A percentile compares a stretch with the other conserved stretches of the same genome.
phyloP scores from a whole-genome alignment of 345 rosid genomes.

The Triadica sebifera region DNA sequence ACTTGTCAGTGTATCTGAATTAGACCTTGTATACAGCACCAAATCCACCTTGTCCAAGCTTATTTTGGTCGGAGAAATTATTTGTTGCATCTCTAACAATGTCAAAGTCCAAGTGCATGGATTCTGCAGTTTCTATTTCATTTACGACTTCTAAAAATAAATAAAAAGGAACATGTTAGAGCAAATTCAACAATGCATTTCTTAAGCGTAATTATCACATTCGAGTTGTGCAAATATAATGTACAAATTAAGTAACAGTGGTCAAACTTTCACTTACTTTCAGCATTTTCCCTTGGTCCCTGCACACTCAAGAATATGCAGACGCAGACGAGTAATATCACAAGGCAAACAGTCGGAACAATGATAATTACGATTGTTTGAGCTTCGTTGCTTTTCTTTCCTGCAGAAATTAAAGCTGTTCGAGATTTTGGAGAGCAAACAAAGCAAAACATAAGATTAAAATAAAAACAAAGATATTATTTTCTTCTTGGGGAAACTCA shows the following conservation, averaged over 20 bases:
- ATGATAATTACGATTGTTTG: slow-evolving; percentile 8
- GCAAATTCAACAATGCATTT: neutral
- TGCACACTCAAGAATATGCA: slow-evolving; percentile 12
- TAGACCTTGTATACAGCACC: slow-evolving; percentile 34
- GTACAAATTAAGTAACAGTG: too few relatives aligned
- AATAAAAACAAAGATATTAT: too few relatives aligned
- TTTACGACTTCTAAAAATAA: neutral
- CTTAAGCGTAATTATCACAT: neutral
- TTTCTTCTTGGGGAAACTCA: too few relatives aligned
- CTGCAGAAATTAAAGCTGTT: neutral
- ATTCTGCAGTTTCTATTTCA: slow-evolving; percentile 14
- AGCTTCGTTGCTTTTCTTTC: neutral
- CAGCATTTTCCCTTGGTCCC: neutral
- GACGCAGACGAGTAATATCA: slow-evolving; percentile 15
- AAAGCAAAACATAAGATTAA: too few relatives aligned
- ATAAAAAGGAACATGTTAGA: neutral
- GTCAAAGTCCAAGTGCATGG: slow-evolving; percentile 27
- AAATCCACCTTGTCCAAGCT: slow-evolving; percentile 29
- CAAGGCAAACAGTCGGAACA: slow-evolving; percentile 9
- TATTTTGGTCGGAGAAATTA: slow-evolving; percentile 37
- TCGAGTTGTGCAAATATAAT: neutral
- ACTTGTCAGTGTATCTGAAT: too few relatives aligned
- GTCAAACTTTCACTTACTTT: slow-evolving; percentile 10
- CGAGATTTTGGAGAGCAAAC: too few relatives aligned
- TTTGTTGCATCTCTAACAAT: slow-evolving; percentile 37